Conservation (phyloP, 805 yeast species). For the Diddensiella caesifluorescens region DNA sequence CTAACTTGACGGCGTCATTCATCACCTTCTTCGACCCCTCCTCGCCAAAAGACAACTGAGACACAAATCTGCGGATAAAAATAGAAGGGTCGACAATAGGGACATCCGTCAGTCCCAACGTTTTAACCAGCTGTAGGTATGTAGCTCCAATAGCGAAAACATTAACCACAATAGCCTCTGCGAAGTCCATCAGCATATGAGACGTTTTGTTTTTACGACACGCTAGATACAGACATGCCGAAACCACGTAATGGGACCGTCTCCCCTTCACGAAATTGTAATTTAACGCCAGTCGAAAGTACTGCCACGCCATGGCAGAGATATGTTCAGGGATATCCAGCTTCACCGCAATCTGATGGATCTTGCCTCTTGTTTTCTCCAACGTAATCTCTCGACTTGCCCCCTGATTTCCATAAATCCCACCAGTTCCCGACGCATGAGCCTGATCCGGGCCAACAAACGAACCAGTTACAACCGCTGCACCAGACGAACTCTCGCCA, state of each 20-base stretch:
- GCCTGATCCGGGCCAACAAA: slow-evolving; percentile 83
- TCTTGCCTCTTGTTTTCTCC: slow-evolving; percentile 73
- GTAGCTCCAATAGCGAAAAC: slow-evolving; percentile 96
- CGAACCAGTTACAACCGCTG: slow-evolving; percentile 93
- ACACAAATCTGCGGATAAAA: slow-evolving; percentile 91
- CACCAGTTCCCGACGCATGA: slow-evolving; percentile 59
- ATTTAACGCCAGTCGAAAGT: slow-evolving; percentile 83
- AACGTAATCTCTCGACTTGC: slow-evolving; percentile 89
- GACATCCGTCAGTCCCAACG: slow-evolving; percentile 64
- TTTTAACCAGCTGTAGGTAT: slow-evolving; percentile 85
- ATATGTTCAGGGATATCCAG: slow-evolving; percentile 77
- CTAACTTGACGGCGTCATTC: slow-evolving; percentile 79
- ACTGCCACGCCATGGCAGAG: slow-evolving; percentile 78
- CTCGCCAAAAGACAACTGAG: slow-evolving; percentile 74
- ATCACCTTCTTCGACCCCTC: slow-evolving; percentile 59
- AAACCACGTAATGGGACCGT: slow-evolving; percentile 88
- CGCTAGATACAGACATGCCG: slow-evolving; percentile 91
- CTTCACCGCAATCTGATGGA: slow-evolving; percentile 73
- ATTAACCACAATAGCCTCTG: slow-evolving; percentile 81
- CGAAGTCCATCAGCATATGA: slow-evolving; percentile 94
- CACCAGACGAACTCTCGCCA: slow-evolving; percentile 88
- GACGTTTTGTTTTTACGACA: slow-evolving; percentile 88
- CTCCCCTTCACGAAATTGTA: slow-evolving; percentile 96
- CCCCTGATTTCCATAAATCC: slow-evolving; percentile 42
- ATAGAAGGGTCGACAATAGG: slow-evolving; percentile 94